A percentile compares a stretch with the other conserved stretches of the same genome.
Conservation (phyloP, 345 rosid genomes). For the Cardamine chenopodiifolia region DNA sequence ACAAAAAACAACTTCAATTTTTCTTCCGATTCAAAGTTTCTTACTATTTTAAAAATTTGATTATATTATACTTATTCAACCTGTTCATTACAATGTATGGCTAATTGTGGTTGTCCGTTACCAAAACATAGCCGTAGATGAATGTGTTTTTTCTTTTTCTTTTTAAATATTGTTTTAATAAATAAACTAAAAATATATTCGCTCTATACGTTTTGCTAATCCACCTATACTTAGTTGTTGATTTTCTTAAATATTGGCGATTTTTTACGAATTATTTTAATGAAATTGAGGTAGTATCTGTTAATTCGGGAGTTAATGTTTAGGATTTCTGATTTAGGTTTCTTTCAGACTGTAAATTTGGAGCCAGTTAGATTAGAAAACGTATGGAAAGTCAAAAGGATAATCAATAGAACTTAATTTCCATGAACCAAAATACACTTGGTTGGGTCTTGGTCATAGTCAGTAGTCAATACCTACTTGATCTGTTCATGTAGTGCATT, state of each 20-base stretch:
- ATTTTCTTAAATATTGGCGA: neutral
- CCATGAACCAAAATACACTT: conserved; percentile 3
- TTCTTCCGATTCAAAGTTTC: neutral
- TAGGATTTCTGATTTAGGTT: neutral
- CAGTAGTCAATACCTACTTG: conserved; percentile 24
- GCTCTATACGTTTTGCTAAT: neutral
- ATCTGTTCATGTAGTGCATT: conserved; percentile 32
- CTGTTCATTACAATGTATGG: neutral
- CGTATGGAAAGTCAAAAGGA: neutral
- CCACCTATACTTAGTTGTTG: neutral
- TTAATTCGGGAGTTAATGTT: neutral
- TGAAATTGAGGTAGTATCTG: neutral
- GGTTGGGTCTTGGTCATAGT: conserved; percentile 26
- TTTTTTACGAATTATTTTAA: no score
- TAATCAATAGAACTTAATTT: neutral
- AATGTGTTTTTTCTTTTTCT: neutral
- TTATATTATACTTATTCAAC: neutral
- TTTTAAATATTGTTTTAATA: neutral
- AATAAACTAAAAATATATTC: neutral
- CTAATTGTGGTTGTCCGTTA: neutral
- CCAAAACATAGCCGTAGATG: neutral
- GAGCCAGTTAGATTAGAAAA: neutral
- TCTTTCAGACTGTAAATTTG: neutral
- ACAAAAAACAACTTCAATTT: neutral
- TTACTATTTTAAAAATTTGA: neutral